Base-by-base conservation (phyloP, 2,329 filamentous ascomycete species). In the Nigrospora osmanthi region DNA sequence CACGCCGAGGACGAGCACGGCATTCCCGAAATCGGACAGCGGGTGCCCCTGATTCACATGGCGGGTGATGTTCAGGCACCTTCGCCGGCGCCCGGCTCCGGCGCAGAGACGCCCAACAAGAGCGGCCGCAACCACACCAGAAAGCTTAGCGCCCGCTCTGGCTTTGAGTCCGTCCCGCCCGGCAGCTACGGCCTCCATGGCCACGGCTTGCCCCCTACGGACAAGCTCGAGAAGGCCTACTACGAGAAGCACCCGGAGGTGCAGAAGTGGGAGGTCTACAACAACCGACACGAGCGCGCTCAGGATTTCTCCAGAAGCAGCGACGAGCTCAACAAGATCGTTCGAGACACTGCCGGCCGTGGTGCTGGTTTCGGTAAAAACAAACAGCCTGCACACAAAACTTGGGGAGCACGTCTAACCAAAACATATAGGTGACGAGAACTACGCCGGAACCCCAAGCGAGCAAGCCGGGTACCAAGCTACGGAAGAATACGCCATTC, bases 61-160 rank as follows among this genome's bases (percentile, higher is more conserved):
- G 87, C 93, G 37, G 93, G 93, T 49, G 91, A 97, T 61, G 93
- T 97, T 11, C 93, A 98, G 68, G 93, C 93, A 13, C 93, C 93
- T 3, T 93, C 90, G 2, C 89, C 90, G 1, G 78, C 81, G 3
- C 84, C 83, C 10, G 63, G 65, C 38, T 55, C 66, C 5, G 61
- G 66, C 4, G 56, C 54, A 40, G 59, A 62, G 40, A 60, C 67
- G 16, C 61, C 69, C 40, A 51, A 50, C 34, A 45, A 48, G 43
- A 64, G 63, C 44, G 71, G 72, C 49, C 75, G 71, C 52, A 66
- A 81, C 49, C 86, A 90, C 58, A 70, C 75, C 43, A 82, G 89
- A 50, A 88, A 80, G 66, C 80, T 78, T 48, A 94, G 88, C 62
- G 79, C 78, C 40, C 78, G 82, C 35, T 46, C 37, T 45, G 85